These are phyloP conservation scores for Solanum lycopersicoides DNA, from an alignment of 257 asterid species.

Conservation along the genomic window DNA sequence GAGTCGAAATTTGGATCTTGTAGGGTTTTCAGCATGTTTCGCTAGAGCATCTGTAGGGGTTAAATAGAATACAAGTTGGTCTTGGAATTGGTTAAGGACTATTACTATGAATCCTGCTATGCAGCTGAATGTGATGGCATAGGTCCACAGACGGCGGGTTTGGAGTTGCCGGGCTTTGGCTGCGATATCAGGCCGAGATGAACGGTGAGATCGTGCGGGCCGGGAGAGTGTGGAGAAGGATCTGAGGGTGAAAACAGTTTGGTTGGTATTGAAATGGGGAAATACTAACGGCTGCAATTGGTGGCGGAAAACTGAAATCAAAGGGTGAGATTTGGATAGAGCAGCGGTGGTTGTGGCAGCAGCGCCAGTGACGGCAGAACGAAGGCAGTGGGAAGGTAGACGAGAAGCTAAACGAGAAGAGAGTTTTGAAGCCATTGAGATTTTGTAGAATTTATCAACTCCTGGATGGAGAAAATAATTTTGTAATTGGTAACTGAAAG, in stretches of 20 bases:
- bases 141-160: constrained; percentile 89
- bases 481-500: background rate
- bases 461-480: background rate
- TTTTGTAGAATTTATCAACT: background rate
- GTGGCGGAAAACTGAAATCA: constrained; percentile 10
- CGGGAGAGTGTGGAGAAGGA: constrained; percentile 33
- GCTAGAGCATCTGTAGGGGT: constrained; percentile 78
- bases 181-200: constrained; percentile 61
- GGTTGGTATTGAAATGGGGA: constrained; percentile 2
- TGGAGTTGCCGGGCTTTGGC: constrained; percentile 87
- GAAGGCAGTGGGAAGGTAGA: constrained; percentile 1
- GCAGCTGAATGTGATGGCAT: constrained; percentile 71
- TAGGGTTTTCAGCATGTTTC: constrained; percentile 55
- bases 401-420: constrained; percentile 26
- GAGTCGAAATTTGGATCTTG: constrained; percentile 68
- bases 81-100: constrained; percentile 86
- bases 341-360: constrained; percentile 15
- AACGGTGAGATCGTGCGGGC: constrained; percentile 30
- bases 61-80: constrained; percentile 80
- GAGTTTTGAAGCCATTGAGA: constrained; percentile 40
- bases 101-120: constrained; percentile 76
- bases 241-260: constrained; percentile 3
- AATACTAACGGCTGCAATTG: constrained; percentile 9
- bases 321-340: constrained; percentile 4
- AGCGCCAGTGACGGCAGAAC: constrained; percentile 8